Conservation (phyloP, 2,329 filamentous ascomycete genomes). For the Sporothrix curviconia region DNA sequence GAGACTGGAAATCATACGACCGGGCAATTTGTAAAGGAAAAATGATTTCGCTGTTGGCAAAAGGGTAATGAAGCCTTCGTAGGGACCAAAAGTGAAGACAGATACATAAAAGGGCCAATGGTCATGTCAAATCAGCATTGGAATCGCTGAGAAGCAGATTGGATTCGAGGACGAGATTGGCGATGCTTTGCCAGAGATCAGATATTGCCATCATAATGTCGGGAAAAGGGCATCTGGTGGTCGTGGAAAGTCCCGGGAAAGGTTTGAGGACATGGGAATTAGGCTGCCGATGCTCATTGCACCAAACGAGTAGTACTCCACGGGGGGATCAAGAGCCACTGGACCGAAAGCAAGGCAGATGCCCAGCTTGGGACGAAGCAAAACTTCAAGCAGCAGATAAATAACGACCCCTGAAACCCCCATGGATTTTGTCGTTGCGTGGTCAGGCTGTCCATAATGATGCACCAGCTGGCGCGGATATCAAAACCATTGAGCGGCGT, state of each 20-base stretch:
- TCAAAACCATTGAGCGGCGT: conserved; percentile 67
- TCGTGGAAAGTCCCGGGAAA: conserved; percentile 58
- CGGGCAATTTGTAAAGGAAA: conserved; percentile 51
- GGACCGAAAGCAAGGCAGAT: conserved; percentile 46
- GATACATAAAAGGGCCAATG: conserved; percentile 53
- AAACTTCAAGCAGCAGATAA: conserved; percentile 46
- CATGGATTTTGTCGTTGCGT: conserved; percentile 42
- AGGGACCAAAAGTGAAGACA: conserved; percentile 53
- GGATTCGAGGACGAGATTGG: conserved; percentile 52
- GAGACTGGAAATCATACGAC: conserved; percentile 44
- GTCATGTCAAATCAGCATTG: conserved; percentile 55
- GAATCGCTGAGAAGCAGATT: conserved; percentile 50
- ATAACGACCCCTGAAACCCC: conserved; percentile 46
- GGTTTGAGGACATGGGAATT: conserved; percentile 53
- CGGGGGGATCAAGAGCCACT: conserved; percentile 53
- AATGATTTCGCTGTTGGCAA: conserved; percentile 49
- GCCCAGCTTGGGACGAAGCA: conserved; percentile 48
- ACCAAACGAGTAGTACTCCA: conserved; percentile 51
- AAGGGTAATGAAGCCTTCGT: conserved; percentile 57
- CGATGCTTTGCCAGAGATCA: conserved; percentile 46
- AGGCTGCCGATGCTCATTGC: conserved; percentile 48
- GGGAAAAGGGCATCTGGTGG: conserved; percentile 51
- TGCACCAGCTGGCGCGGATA: conserved; percentile 76
- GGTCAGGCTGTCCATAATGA: conserved; percentile 64
- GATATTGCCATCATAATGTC: conserved; percentile 53